Conservation (phyloP, 805 yeast species). For the Candida michaelii region DNA sequence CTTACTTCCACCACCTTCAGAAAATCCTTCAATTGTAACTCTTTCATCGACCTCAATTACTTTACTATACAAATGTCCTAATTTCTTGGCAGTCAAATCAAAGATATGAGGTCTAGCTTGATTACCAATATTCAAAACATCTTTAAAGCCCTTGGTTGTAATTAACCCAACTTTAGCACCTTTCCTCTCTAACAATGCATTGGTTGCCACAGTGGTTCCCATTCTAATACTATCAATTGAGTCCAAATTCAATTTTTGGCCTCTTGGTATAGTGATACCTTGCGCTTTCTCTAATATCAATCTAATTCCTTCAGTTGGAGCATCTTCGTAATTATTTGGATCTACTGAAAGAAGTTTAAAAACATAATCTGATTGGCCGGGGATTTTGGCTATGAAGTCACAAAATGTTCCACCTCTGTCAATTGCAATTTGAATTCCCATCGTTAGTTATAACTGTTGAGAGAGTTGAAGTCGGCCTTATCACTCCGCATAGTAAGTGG, state of each 20-base stretch:
- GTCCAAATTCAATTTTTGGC: conserved; percentile 52
- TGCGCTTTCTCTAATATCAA: conserved; percentile 65
- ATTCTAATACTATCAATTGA: conserved; percentile 69
- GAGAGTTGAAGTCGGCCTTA: too few species aligned
- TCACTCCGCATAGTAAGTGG: too few species aligned
- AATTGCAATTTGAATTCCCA: conserved; percentile 28
- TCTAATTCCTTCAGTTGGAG: conserved; percentile 90
- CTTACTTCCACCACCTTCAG: conserved; percentile 63
- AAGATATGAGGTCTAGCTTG: conserved; percentile 91
- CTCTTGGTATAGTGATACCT: conserved; percentile 48
- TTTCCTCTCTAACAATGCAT: conserved; percentile 88
- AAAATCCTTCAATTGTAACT: conserved; percentile 71
- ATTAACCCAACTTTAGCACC: conserved; percentile 86
- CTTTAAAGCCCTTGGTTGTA: conserved; percentile 87
- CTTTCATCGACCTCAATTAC: conserved; percentile 90
- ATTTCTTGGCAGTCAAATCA: conserved; percentile 72
- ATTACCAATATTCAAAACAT: conserved; percentile 80
- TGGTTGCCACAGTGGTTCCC: conserved; percentile 97
- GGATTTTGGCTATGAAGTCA: conserved; percentile 58
- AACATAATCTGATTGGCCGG: conserved; percentile 56
- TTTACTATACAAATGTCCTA: conserved; percentile 66
- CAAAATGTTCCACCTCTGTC: conserved; percentile 88
- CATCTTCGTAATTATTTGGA: conserved; percentile 83
- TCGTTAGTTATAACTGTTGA: background rate
- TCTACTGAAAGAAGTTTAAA: conserved; percentile 86